phyloP scores from a whole-genome alignment of 192 early-diverging fungal genomes.

The Cetraspora pellucida region DNA sequence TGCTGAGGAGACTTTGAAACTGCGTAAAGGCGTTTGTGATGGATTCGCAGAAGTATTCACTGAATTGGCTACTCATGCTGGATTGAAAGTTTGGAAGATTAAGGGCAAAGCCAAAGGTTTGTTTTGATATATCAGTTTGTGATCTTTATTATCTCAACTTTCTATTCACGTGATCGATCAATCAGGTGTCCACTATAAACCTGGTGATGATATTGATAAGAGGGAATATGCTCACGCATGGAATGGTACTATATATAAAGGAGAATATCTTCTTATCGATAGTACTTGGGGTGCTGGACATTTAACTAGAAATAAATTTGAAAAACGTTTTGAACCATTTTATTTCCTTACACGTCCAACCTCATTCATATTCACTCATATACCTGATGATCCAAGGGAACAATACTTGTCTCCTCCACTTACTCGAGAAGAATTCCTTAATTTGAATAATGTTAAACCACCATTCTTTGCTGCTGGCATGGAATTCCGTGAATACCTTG shows the following conservation, averaged over 20 bases:
- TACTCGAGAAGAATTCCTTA: conserved; percentile 5
- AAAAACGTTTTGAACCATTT: conserved; percentile 52
- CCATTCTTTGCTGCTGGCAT: conserved; percentile 12
- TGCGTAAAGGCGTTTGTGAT: conserved; percentile 54
- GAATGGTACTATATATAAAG: conserved; percentile 55
- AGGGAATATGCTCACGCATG: conserved; percentile 50
- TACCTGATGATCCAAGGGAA: conserved; percentile 51
- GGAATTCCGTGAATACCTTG: background rate
- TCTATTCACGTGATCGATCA: background rate
- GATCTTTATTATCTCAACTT: background rate
- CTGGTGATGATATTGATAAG: conserved; percentile 38
- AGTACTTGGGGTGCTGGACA: conserved; percentile 62
- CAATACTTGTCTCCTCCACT: conserved; percentile 54
- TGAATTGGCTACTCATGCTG: conserved; percentile 52
- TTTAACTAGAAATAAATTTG: conserved; percentile 40
- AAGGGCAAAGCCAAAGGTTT: conserved; percentile 55
- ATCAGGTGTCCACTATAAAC: conserved; percentile 19
- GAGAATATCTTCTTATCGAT: conserved; percentile 58
- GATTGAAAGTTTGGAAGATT: conserved; percentile 47
- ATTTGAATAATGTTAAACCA: conserved; percentile 19
- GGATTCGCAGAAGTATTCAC: conserved; percentile 59
- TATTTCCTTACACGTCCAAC: conserved; percentile 58
- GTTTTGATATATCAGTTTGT: conserved; percentile 34
- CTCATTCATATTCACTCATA: conserved; percentile 59
- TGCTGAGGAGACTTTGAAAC: conserved; percentile 45